Evolutionary conservation across 805 yeast genomes (phyloP).

Genomic region (Candida saitoana): DNA sequence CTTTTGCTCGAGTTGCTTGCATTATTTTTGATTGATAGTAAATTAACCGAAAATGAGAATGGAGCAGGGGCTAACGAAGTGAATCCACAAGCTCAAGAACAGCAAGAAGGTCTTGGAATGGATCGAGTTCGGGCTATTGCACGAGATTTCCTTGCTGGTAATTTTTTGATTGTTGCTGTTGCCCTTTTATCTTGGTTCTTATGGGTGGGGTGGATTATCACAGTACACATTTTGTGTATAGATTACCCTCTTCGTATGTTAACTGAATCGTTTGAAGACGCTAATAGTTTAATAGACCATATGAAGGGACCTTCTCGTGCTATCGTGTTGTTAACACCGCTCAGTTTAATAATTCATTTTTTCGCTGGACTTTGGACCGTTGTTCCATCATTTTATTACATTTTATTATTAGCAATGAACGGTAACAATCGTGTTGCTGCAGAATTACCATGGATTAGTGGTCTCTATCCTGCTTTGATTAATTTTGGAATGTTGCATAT

Average conservation of each 20-base stretch:
- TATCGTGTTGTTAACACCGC: neutral
- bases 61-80: slow-evolving; percentile 14
- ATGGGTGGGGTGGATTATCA: slow-evolving; percentile 18
- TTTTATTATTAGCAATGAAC: neutral
- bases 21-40: slow-evolving; percentile 10
- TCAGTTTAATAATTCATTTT: slow-evolving; percentile 12
- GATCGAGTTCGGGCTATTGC: slow-evolving; percentile 2
- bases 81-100: neutral
- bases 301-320: neutral
- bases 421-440: neutral
- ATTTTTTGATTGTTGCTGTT: neutral
- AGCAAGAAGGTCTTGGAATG: slow-evolving; percentile 1
- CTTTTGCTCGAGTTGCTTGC: slow-evolving; percentile 11
- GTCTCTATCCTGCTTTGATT: slow-evolving; percentile 10
- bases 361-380: slow-evolving; percentile 19
- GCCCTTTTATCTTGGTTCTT: slow-evolving; percentile 5
- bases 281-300: neutral
- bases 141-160: slow-evolving; percentile 2
- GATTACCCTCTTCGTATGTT: slow-evolving; percentile 17
- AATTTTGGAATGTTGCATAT: slow-evolving; percentile 13
- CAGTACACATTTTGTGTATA: slow-evolving; percentile 18
- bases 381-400: slow-evolving; percentile 12
- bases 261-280: slow-evolving; percentile 1
- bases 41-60: neutral
- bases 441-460: slow-evolving; percentile 9